phyloP scores from a whole-genome alignment of 2,329 filamentous ascomycete genomes.

The Phialophora tarda region DNA sequence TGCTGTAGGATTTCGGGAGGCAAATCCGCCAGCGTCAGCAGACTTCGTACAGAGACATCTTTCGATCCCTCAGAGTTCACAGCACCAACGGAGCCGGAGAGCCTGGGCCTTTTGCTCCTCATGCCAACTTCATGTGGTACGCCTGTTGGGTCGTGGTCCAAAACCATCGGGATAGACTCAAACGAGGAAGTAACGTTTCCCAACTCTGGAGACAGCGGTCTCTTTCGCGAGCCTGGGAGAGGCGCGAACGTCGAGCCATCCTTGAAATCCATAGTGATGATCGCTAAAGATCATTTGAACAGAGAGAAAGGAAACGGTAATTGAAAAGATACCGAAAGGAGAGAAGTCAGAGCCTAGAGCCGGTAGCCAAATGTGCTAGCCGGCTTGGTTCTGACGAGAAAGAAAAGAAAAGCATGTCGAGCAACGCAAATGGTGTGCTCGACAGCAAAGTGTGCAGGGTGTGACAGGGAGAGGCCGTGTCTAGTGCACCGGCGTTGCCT shows the following conservation, averaged over 20 bases:
- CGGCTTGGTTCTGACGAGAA: conserved; percentile 28
- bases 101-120: conserved; percentile 22
- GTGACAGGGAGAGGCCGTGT: conserved; percentile 6
- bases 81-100: background rate
- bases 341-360: conserved; percentile 28
- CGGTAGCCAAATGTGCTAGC: conserved; percentile 29
- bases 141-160: background rate
- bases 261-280: conserved; percentile 18
- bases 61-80: background rate
- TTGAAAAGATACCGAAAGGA: conserved; percentile 19
- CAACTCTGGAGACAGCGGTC: conserved; percentile 20
- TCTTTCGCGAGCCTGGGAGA: conserved; percentile 19
- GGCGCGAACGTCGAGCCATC: background rate
- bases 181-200: background rate
- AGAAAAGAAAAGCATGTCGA: conserved; percentile 33
- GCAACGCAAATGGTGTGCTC: conserved; percentile 18
- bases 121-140: conserved; percentile 1
- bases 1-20: conserved; percentile 68
- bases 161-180: conserved; percentile 7
- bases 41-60: background rate
- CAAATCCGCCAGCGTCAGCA: conserved; percentile 23
- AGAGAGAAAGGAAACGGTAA: conserved; percentile 24
- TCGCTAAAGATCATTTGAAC: conserved; percentile 20
- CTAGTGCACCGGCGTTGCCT: background rate
- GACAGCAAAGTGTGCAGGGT: conserved; percentile 8